Percentiles rank a stretch among this genome's conserved stretches.
Evolutionary conservation across 768 basidiomycete genomes (phyloP).

Genomic region (Amanita fuliginea): DNA sequence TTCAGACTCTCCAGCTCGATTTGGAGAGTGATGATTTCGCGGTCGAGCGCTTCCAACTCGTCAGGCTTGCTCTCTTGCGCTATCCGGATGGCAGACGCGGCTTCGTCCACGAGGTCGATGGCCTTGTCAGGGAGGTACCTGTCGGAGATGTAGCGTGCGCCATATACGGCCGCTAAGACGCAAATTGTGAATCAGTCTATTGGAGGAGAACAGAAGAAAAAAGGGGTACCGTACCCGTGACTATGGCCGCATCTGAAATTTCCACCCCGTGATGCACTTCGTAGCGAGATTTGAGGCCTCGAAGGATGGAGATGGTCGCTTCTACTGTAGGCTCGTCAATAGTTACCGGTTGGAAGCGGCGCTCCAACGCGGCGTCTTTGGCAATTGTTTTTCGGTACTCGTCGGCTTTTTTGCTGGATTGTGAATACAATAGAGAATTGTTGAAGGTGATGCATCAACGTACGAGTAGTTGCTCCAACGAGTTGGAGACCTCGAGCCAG

Average conservation of each 20-base stretch:
- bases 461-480: conserved; percentile 85
- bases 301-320: conserved; percentile 76
- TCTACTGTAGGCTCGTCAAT: conserved; percentile 87
- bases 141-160: conserved; percentile 78
- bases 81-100: conserved; percentile 75
- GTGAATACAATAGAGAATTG: too few relatives aligned
- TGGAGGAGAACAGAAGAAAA: neutral
- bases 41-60: conserved; percentile 69
- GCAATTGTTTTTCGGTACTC: conserved; percentile 88
- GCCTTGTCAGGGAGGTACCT: conserved; percentile 87
- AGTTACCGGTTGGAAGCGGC: conserved; percentile 82
- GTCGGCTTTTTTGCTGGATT: conserved; percentile 36
- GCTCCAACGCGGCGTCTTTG: conserved; percentile 85
- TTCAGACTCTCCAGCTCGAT: conserved; percentile 87
- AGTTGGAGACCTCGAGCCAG: conserved; percentile 80
- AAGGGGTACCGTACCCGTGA: conserved; percentile 45
- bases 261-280: conserved; percentile 93
- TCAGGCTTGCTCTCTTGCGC: conserved; percentile 87
- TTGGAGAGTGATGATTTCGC: conserved; percentile 77
- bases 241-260: conserved; percentile 79
- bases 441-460: conserved; percentile 15
- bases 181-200: neutral
- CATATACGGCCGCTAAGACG: conserved; percentile 64
- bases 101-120: conserved; percentile 90
- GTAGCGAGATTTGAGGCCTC: conserved; percentile 75